These are phyloP conservation scores for Chalciporus sp. DNA, from an alignment of 1,284 basidiomycete species.

Conservation along the genomic window DNA sequence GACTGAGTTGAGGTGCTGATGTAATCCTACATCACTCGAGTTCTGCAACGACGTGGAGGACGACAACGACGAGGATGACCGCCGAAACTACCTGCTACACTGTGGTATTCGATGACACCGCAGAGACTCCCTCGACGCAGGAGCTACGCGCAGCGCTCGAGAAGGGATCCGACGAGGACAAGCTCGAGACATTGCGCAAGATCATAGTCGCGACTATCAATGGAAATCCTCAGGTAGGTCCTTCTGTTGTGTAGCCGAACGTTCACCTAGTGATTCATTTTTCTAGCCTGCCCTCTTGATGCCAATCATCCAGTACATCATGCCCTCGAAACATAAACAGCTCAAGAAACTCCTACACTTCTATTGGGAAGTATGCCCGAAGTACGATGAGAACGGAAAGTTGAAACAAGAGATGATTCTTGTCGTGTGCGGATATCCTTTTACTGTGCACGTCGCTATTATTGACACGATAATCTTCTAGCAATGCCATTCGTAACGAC, in stretches of 20 bases:
- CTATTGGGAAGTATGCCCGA: slow-evolving; percentile 99
- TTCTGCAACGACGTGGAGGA: slow-evolving; percentile 12
- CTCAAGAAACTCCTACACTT: slow-evolving; percentile 99
- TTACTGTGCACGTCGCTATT: slow-evolving; percentile 13
- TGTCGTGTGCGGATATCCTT: slow-evolving; percentile 75
- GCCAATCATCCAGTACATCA: slow-evolving; percentile 92
- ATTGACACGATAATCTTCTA: slow-evolving; percentile 34
- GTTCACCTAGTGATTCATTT: slow-evolving; percentile 6
- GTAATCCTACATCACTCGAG: too few species aligned
- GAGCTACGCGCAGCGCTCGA: slow-evolving; percentile 89
- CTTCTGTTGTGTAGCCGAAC: not conserved
- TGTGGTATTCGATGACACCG: slow-evolving; percentile 78
- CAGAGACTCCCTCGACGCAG: slow-evolving; percentile 77
- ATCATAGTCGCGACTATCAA: slow-evolving; percentile 97
- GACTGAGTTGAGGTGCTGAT: too few species aligned
- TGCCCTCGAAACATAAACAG: slow-evolving; percentile 95
- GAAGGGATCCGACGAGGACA: slow-evolving; percentile 97
- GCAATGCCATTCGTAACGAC: slow-evolving; percentile 97
- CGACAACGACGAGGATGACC: slow-evolving; percentile 26
- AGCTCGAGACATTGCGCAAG: slow-evolving; percentile 94
- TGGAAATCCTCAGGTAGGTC: slow-evolving; percentile 79
- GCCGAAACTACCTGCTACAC: slow-evolving; percentile 79
- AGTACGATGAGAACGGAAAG: slow-evolving; percentile 96
- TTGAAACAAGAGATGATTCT: slow-evolving; percentile 99
- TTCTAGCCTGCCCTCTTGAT: slow-evolving; percentile 86